Evolutionary conservation across 306 rosid genomes (phyloP).

Genomic region (Begonia loranthoides): DNA sequence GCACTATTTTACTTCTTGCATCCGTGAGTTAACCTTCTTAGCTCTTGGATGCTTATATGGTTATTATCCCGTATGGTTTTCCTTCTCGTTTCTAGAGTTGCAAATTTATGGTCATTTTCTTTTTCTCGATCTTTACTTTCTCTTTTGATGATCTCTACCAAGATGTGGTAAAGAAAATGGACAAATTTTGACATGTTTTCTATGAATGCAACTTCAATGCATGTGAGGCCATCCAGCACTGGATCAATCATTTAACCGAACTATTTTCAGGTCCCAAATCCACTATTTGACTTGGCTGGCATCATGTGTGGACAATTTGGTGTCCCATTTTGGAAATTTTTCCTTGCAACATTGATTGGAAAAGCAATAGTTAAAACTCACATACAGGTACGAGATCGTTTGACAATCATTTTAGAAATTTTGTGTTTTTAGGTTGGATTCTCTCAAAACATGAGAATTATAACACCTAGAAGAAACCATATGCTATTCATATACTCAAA

Average conservation of each 20-base stretch:
- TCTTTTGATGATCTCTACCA: no score
- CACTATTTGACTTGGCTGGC: constrained; percentile 98
- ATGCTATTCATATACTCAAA: no score
- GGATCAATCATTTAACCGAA: constrained; percentile 1
- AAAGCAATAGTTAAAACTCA: constrained; percentile 94
- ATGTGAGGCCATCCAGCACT: no score
- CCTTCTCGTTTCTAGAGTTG: no score
- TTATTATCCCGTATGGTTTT: neutral
- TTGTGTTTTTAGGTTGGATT: no score
- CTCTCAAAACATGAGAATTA: no score
- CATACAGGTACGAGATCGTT: constrained; percentile 62
- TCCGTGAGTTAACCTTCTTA: constrained; percentile 65
- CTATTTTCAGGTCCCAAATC: constrained; percentile 84
- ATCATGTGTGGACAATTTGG: constrained; percentile 99
- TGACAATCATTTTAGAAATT: neutral
- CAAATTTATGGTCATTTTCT: no score
- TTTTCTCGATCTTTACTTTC: no score
- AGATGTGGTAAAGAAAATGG: no score
- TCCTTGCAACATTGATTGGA: constrained; percentile 76
- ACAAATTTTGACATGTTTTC: no score
- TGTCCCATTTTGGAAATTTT: constrained; percentile 78
- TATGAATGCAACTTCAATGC: no score
- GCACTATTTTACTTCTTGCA: constrained; percentile 74
- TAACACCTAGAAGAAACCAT: no score
- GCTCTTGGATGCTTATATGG: constrained; percentile 1